Conservation (phyloP, 2,329 filamentous ascomycete genomes). For the Cladosporium sp. region DNA sequence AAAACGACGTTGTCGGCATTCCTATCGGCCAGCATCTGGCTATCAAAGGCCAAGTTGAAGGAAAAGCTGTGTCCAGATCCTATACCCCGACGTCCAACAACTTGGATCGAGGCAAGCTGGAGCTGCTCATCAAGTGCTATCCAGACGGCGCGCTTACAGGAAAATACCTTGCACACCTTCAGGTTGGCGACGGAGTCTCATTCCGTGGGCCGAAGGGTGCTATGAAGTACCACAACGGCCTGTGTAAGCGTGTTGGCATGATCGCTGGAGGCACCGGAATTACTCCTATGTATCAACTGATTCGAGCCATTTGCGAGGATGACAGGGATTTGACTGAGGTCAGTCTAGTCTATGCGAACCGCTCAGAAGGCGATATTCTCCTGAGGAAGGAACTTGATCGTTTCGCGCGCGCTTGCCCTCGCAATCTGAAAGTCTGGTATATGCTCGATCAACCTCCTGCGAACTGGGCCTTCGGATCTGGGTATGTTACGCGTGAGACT, state of each 20-base stretch:
- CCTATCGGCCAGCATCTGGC: slow-evolving; percentile 34
- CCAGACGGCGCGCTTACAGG: slow-evolving; percentile 40
- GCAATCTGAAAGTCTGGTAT: slow-evolving; percentile 54
- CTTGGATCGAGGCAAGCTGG: slow-evolving; percentile 39
- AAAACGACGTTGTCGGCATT: slow-evolving; percentile 27
- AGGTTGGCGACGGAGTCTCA: slow-evolving; percentile 45
- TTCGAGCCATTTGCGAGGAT: slow-evolving; percentile 60
- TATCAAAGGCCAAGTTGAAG: slow-evolving; percentile 24
- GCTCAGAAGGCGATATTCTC: slow-evolving; percentile 56
- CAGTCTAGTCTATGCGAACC: slow-evolving; percentile 56
- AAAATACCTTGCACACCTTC: slow-evolving; percentile 44
- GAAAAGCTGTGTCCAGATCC: slow-evolving; percentile 18
- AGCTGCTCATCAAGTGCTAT: slow-evolving; percentile 51
- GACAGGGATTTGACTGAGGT: slow-evolving; percentile 53
- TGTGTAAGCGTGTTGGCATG: slow-evolving; percentile 49
- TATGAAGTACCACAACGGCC: slow-evolving; percentile 47
- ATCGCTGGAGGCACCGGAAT: slow-evolving; percentile 50
- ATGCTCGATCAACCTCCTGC: slow-evolving; percentile 47
- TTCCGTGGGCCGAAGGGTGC: slow-evolving; percentile 55
- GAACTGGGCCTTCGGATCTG: slow-evolving; percentile 46
- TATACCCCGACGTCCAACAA: slow-evolving; percentile 31
- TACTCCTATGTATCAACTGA: slow-evolving; percentile 58
- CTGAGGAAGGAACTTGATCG: slow-evolving; percentile 52
- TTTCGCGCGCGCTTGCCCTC: slow-evolving; percentile 44
- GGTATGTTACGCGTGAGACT: slow-evolving; percentile 49